Evolutionary conservation across 768 basidiomycete genomes (phyloP), one percentile per base, ranked within the genome.

Genomic region (Coprinopsis cinerea): DNA sequence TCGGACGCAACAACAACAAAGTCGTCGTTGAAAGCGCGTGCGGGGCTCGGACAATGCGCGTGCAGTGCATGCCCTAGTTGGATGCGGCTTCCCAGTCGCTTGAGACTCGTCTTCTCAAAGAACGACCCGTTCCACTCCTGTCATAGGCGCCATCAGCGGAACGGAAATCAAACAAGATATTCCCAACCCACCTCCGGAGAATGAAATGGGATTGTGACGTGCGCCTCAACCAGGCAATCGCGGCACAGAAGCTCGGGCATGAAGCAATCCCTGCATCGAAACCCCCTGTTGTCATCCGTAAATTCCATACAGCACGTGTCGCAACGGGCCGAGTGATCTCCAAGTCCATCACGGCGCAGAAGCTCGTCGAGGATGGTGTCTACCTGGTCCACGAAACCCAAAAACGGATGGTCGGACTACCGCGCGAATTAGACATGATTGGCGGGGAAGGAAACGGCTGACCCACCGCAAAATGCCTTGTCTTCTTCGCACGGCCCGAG

Each of bases 1-100:
- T 61, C 45, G 14, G 28, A 14, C 36, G 61, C 50, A 20, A 67
- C 55, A 3, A 70, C 44, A 1, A 59, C 48, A 37, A 69, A 67
- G 14, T 61, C 53, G 32, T 64, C 53, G 27, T 49, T 39, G 14
- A 26, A 20, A 0, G 54, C 55, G 1, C 22, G 23, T 11, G 35
- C 13, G 4, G 54, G 56, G 47, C 49, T 41, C 11, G 35, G 20
- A 42, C 66, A 70, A 1, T 5, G 1, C 11, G 52, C 42, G 0
- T 54, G 51, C 4, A 17, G 10, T 23, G 35, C 27, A 24, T 62
- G 59, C 22, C 59, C 55, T 1, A 64, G 53, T 41, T 60, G 61
- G 15, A 61, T 54, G 14, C 58, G 52, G 3, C 37, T 17, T 20
- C 47, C 47, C 3, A 48, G 15, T 3, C 10, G 2, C 36, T 48